Base-by-base conservation (phyloP, 306 rosid genomes). In the Malus fusca region DNA sequence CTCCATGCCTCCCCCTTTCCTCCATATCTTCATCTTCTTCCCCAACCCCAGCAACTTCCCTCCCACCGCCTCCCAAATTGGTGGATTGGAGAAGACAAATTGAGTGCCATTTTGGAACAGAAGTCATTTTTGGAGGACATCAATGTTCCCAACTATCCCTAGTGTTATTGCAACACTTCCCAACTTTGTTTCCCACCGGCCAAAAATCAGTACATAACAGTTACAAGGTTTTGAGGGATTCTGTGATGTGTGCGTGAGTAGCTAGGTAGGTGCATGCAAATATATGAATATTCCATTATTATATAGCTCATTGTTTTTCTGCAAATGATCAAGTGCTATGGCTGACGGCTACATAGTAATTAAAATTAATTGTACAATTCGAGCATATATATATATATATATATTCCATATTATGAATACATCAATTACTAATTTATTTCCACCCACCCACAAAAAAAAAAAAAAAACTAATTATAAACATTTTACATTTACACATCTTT, bases 141-240 rank as follows among this genome's bases (percentile, higher is more conserved):
- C 8, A 44, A 84, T 75, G 70, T 86, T 82, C 42, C 90, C 93
- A 75, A 84, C 87, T 26, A 84, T 79, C 46, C 90, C 88, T 21
- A 88, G 73, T 25, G 73, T 74, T 4, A 86, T 69, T 8, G 80
- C 85, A 53, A 87, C 67, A 67, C 73, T 73, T 77, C 79, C 81
- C 37, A 88, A 68, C 85, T 82, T 88, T 58, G 79, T 82, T 83
- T 86, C 83, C 95, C 95, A 86, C 61, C 19, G 35, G 66, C 66
- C 66, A 60, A 25, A 18, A 55, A 25, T 12, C 1, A 60, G 19
- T 60, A 25, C 33, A 60, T 48, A 48, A 48, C 8, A 48, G 17
- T 14, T 14, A 48, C 53, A 48, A 48, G 53, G 53, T 48, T 14
- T 48, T 4, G 53, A 48, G 53, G 8, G 53, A 48, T 48, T 14